Conservation (phyloP, 805 yeast genomes). For the Candida broadrunensis region DNA sequence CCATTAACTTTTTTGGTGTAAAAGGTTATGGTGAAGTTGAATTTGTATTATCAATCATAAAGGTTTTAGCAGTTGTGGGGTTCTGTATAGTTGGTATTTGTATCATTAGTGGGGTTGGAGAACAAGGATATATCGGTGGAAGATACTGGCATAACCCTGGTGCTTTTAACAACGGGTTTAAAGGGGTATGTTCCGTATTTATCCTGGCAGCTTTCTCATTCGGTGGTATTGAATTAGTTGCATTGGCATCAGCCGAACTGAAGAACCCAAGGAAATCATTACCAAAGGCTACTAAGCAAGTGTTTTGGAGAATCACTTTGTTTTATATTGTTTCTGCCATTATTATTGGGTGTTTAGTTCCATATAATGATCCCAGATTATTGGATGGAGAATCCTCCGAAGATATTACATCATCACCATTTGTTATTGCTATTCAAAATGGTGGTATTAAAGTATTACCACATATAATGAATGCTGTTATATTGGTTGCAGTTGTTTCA, state of each 20-base stretch:
- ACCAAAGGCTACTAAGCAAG: constrained; percentile 41
- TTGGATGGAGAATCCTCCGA: constrained; percentile 46
- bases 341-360: constrained; percentile 43
- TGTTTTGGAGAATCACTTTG: constrained; percentile 41
- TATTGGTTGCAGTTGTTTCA: constrained; percentile 67
- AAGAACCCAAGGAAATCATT: constrained; percentile 36
- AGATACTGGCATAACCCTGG: constrained; percentile 33
- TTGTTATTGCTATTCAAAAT: constrained; percentile 63
- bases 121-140: constrained; percentile 31
- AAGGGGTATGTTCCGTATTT: constrained; percentile 35
- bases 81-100: constrained; percentile 33
- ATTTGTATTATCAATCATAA: constrained; percentile 26
- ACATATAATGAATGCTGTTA: constrained; percentile 71
- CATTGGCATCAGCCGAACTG: constrained; percentile 39
- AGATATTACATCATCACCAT: constrained; percentile 67
- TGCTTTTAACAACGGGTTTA: constrained; percentile 34
- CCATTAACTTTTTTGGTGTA: constrained; percentile 32
- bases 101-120: constrained; percentile 34
- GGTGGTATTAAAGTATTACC: constrained; percentile 68
- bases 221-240: constrained; percentile 36
- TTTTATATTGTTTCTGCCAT: constrained; percentile 35
- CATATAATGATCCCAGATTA: constrained; percentile 47
- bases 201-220: constrained; percentile 31
- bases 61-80: constrained; percentile 34
- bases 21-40: constrained; percentile 38